Percentiles rank a stretch among this genome's conserved stretches.
These are phyloP conservation scores for Trichoderma harzianum DNA, from an alignment of 2,329 filamentous ascomycete species.

Conservation along the genomic window DNA sequence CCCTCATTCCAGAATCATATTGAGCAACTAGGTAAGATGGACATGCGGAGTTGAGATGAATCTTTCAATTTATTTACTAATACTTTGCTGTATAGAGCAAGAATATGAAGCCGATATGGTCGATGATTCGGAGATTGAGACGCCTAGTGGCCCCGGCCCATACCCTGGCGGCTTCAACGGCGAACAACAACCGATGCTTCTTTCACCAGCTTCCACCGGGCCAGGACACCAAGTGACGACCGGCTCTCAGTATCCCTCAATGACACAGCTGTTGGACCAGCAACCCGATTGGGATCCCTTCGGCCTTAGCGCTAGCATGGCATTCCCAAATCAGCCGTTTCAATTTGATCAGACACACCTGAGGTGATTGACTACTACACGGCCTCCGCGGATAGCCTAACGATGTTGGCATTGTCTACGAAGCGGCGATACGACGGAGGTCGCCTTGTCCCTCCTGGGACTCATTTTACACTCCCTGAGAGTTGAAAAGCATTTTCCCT, in stretches of 20 bases:
- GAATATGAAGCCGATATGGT: slow-evolving; percentile 93
- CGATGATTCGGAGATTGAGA: slow-evolving; percentile 74
- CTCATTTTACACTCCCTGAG: background rate
- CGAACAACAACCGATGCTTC: slow-evolving; percentile 40
- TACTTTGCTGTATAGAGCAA: slow-evolving; percentile 69
- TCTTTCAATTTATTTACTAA: background rate
- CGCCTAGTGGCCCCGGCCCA: slow-evolving; percentile 60
- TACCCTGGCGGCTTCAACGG: slow-evolving; percentile 58
- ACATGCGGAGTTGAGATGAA: background rate
- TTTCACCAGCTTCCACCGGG: slow-evolving; percentile 40
- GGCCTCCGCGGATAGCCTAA: background rate
- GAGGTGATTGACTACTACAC: slow-evolving; percentile 30
- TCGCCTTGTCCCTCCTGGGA: background rate
- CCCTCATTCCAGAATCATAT: slow-evolving; percentile 87
- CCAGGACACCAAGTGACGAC: slow-evolving; percentile 37
- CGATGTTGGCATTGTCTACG: background rate
- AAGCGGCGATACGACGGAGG: background rate
- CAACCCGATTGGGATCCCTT: slow-evolving; percentile 92
- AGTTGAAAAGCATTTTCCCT: background rate
- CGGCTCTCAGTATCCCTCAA: slow-evolving; percentile 55
- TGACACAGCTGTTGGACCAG: slow-evolving; percentile 67
- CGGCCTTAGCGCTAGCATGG: slow-evolving; percentile 89
- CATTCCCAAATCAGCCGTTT: slow-evolving; percentile 82
- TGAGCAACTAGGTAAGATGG: slow-evolving; percentile 84
- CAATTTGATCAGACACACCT: slow-evolving; percentile 64